phyloP scores from a whole-genome alignment of 192 early-diverging fungal genomes.

The Dissophora ornata region DNA sequence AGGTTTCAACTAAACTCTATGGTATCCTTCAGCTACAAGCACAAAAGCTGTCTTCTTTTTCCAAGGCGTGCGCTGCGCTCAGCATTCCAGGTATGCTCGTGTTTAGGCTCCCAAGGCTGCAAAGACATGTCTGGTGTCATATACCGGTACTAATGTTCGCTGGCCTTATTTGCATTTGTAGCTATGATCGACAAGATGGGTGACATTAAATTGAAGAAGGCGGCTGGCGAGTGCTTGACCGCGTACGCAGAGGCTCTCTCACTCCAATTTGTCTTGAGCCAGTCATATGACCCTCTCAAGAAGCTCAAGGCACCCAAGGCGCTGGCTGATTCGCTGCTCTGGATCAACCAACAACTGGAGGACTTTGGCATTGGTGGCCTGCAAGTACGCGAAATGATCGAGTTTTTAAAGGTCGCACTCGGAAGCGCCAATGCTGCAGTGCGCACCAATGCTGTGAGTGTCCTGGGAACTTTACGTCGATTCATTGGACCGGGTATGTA shows the following conservation, averaged over 20 bases:
- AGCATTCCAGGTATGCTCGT: conserved; percentile 64
- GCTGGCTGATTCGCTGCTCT: conserved; percentile 85
- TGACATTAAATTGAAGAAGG: conserved; percentile 93
- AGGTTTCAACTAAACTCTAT: conserved; percentile 82
- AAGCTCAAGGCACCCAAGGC: conserved; percentile 92
- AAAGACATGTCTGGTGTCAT: too few relatives aligned
- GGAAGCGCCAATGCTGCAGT: conserved; percentile 88
- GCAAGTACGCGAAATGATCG: conserved; percentile 80
- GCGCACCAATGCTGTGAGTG: conserved; percentile 79
- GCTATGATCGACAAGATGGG: conserved; percentile 92
- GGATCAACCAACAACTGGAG: conserved; percentile 85
- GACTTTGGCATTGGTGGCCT: conserved; percentile 93
- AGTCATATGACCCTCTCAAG: conserved; percentile 80
- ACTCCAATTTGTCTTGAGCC: conserved; percentile 83
- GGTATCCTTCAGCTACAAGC: conserved; percentile 80
- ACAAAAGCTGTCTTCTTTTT: conserved; percentile 70
- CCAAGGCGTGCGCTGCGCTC: conserved; percentile 76
- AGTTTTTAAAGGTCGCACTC: conserved; percentile 84
- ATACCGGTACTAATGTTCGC: background rate
- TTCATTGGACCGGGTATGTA: conserved; percentile 81
- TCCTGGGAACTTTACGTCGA: conserved; percentile 84
- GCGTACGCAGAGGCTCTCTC: conserved; percentile 80
- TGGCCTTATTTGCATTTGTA: conserved; percentile 3
- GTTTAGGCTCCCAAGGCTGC: too few relatives aligned
- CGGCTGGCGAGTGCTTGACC: conserved; percentile 82